Evolutionary conservation across 2,329 filamentous ascomycete genomes (phyloP), one percentile per base, ranked within the genome.

Genomic region (Pestalotiopsis sp.): DNA sequence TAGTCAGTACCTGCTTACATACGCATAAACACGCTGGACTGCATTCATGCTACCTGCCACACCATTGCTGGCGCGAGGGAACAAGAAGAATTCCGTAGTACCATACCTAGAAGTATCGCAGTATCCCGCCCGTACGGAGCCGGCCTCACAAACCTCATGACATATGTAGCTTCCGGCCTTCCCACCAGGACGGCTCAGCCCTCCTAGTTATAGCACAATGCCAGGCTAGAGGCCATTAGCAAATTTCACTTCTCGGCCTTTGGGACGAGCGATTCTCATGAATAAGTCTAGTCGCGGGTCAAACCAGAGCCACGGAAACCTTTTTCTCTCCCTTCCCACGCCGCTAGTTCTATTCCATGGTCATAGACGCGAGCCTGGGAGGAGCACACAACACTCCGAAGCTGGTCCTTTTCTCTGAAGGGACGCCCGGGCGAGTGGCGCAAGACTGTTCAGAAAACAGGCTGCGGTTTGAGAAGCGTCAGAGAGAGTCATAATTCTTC

Each of bases 401-500:
- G 41, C 41, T 45, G 2, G 13, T 45, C 17, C 41, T 4, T 6
- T 45, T n/a, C n/a, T 36, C 31, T 36, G 31, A 11, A n/a, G 45
- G 11, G 45, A 20, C 17, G 20, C 20, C 45, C 20, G 17, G 20
- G 45, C 17, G 45, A 9, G 45, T 52, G 45, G 45, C 45, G 45
- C 45, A 52, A 20, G 23, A 14, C 57, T 27, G 11, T 12, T 27
- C 25, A 27, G 23, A 59, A 36, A 59, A 9, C 9, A 20, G 57
- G 27, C 57, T 27, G 57, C 12, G 23, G 25, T 59, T 59, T 36
- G 17, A 59, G 25, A 59, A 23, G 57, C 27, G 57, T 59, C 57
- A 59, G n/a, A 59, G 57, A 14, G 57, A 27, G 59, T 14, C n/a
- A 62, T 36, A 31, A 62, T 20, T 62, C 59, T 31, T 62, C 41